Base-by-base conservation (phyloP, 371 early-diverging fungal genomes). In the Lichtheimia ornata region DNA sequence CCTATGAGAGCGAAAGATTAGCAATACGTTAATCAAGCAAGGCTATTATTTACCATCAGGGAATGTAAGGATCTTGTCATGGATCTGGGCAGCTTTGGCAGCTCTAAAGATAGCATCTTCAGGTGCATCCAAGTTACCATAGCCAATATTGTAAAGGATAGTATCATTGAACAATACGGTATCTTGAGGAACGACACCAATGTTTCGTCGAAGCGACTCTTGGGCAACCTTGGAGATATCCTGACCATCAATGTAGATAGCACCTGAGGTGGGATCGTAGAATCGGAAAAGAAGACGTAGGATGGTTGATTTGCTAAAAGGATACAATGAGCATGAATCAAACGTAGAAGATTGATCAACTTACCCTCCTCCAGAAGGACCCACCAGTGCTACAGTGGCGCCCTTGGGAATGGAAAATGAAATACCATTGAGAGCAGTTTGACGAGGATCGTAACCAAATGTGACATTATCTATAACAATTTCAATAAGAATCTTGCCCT, bases 141-240 rank as follows among this genome's bases (percentile, higher is more conserved):
- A 93, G 0, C 82, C 82, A 61, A 96, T 88, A 71, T 96, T 96
- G 71, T 91, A 89, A 40, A 81, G 69, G 30, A 96, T 84, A 13
- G 93, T 87, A 49, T 89, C 90, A 64, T 93, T 94, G 63, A 96
- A 95, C 6, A 96, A 77, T 0, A 90, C 88, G 5, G 90, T 84
- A 56, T 91, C 93, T 72, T 97, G 97, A 24, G 96, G 94, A 0
- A 97, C 94, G 35, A 95, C 88, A 22, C 95, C 93, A 58, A 97
- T 90, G 44, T 78, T 77, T 43, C 79, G 76, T 28, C 96, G 82
- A 20, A 94, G 73, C 12, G 84, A 84, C 2, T 66, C 59, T 69
- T 92, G 91, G 0, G 81, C 79, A 5, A 96, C 84, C 24, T 78
- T 53, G 18, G 82, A 73, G 59, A 98, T 88, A 65, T 96, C 92